Percentiles rank a stretch among this genome's conserved stretches.
These are phyloP conservation scores for Stachybotrys elegans DNA, from an alignment of 2,329 filamentous ascomycete genomes.

Conservation along the genomic window DNA sequence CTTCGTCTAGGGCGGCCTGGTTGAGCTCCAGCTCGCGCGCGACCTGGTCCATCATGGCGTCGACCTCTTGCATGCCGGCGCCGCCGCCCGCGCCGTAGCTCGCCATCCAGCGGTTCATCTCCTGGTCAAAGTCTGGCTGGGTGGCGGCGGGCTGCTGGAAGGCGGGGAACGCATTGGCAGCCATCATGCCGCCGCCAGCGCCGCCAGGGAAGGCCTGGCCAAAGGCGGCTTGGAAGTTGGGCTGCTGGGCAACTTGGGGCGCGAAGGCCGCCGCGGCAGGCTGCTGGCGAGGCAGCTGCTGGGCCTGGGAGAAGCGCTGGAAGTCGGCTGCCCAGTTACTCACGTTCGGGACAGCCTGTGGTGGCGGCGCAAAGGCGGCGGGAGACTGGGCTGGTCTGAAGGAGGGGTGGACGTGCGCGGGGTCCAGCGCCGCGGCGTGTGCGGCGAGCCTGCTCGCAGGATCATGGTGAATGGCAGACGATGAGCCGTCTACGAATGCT, in stretches of 20 bases:
- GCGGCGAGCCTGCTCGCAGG: slow-evolving; percentile 28
- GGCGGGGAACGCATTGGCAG: slow-evolving; percentile 13
- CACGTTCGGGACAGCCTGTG: slow-evolving; percentile 15
- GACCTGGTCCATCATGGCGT: slow-evolving; percentile 38
- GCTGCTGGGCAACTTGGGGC: slow-evolving; percentile 15
- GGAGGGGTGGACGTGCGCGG: slow-evolving; percentile 16
- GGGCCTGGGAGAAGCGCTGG: slow-evolving; percentile 23
- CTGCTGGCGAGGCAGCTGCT: slow-evolving; percentile 14
- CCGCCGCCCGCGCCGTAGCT: slow-evolving; percentile 21
- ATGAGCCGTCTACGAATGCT: slow-evolving; percentile 27
- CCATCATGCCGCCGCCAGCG: slow-evolving; percentile 18
- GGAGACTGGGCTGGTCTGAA: slow-evolving; percentile 14
- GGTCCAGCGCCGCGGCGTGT: slow-evolving; percentile 27
- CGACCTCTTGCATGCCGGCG: slow-evolving; percentile 31
- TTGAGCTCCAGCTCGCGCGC: slow-evolving; percentile 34
- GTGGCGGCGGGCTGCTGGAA: slow-evolving; percentile 14
- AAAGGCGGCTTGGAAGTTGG: slow-evolving; percentile 25
- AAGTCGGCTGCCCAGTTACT: slow-evolving; percentile 34
- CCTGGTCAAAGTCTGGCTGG: slow-evolving; percentile 32
- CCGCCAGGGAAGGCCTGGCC: slow-evolving; percentile 21
- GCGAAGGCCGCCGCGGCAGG: slow-evolving; percentile 13
- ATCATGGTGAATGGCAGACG: slow-evolving; percentile 24
- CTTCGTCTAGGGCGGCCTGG: slow-evolving; percentile 20
- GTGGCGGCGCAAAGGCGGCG: slow-evolving; percentile 14
- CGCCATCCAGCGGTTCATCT: slow-evolving; percentile 37